These are phyloP conservation scores for Flaveria sonorensis DNA, from an alignment of 129 eudicot genomes.

Conservation along the genomic window DNA sequence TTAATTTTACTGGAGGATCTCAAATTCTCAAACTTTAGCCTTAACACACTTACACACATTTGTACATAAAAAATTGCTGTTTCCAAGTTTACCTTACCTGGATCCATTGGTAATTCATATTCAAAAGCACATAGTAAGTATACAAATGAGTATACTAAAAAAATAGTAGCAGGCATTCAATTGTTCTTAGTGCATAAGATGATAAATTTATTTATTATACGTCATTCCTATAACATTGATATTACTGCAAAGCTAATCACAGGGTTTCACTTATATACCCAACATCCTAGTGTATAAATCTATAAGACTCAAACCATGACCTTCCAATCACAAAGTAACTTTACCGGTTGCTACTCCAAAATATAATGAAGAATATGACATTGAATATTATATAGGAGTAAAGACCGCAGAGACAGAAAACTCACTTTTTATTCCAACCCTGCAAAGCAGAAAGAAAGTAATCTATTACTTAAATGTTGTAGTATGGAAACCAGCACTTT, in stretches of 20 bases:
- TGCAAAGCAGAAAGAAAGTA: constrained; percentile 47
- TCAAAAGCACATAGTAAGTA: constrained; percentile 1
- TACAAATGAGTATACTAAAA: neutral
- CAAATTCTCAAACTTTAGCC: neutral
- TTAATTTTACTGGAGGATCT: neutral
- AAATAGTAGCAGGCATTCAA: neutral
- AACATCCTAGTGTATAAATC: constrained; percentile 18
- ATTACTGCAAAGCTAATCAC: constrained; percentile 6
- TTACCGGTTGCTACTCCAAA: constrained; percentile 7
- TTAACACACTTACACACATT: constrained; percentile 14
- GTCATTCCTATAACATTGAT: constrained; percentile 1
- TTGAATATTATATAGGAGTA: neutral
- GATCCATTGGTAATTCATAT: neutral
- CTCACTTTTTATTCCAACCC: constrained; percentile 99
- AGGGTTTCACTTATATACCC: constrained; percentile 15
- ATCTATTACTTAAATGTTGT: constrained; percentile 15
- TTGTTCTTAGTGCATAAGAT: neutral
- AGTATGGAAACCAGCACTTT: constrained; percentile 14
- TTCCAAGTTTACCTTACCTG: neutral
- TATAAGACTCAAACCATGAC: neutral
- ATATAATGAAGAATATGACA: constrained; percentile 8
- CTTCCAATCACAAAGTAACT: constrained; percentile 18
- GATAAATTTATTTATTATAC: neutral
- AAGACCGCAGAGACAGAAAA: neutral
- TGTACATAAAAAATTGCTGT: neutral